Evolutionary conservation across 2,329 filamentous ascomycete species (phyloP), one percentile per base, ranked within the genome.

Genomic region (Epichloe glyceriae): DNA sequence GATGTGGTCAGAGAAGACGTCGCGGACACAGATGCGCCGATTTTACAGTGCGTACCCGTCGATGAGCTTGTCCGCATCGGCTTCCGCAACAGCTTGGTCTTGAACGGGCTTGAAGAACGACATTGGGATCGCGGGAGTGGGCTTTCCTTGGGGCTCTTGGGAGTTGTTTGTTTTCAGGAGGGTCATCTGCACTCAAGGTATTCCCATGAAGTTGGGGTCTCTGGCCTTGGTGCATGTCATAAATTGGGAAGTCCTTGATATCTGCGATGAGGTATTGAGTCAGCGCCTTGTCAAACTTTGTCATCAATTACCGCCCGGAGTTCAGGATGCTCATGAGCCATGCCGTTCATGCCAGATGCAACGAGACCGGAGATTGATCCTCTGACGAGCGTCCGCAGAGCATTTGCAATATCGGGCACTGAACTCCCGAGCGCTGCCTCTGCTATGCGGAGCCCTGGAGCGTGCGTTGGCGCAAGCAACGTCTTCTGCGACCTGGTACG

Each of bases 151-250:
- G 30, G 30, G 1, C 0, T 30, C 30, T 11, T 30, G 10, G 30
- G 30, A 11, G 30, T 11, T 30, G 1, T 30, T 30, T 30, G 3
- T 30, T 30, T 11, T 8, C 30, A 30, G 1, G 8, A 30, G 3
- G 30, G 30, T 30, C 10, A 30, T 30, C 30, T 30, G 15, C 7
- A 17, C 37, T n/a, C 7, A 15, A 10, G 15, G 14, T 7, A 39
- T 8, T 39, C 3, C 3, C 37, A 7, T 15, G 10, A 39, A 39
- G 3, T 39, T 14, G 10, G 6, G 12, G 46, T 66, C 59, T 17
- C 63, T 59, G 53, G 74, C 72, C 60, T 72, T 73, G 17, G 17
- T 19, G 78, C 60, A 60, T 63, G 54, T 73, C 60, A 35, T 70
- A 56, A 41, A 59, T 53, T 2, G 54, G 53, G 50, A 64, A 73